Evolutionary conservation across 345 rosid species (phyloP).

Genomic region (Corchorus capsularis): DNA sequence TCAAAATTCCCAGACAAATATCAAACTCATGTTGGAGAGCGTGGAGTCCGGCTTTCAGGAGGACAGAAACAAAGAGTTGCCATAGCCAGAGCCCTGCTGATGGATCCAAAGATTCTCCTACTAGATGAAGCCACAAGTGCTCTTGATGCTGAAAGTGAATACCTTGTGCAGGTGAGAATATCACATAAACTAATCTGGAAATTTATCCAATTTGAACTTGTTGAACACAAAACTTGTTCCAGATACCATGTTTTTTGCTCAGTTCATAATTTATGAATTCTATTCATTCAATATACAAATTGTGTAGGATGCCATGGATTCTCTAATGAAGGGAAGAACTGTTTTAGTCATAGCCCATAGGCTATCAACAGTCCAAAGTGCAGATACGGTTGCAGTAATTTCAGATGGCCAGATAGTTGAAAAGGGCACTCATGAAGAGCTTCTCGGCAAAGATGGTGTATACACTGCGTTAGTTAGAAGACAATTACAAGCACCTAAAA

Average conservation of each 20-base stretch:
- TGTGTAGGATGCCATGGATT: slow-evolving; percentile 91
- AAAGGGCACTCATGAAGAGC: slow-evolving; percentile 47
- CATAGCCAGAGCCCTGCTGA: slow-evolving; percentile 84
- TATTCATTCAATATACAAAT: background rate
- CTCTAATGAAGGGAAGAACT: slow-evolving; percentile 90
- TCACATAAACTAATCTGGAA: background rate
- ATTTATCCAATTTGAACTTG: background rate
- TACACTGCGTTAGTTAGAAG: slow-evolving; percentile 40
- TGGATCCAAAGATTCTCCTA: slow-evolving; percentile 81
- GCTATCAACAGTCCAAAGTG: slow-evolving; percentile 82
- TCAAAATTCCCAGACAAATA: slow-evolving; percentile 77
- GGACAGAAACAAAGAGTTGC: slow-evolving; percentile 96
- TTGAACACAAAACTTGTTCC: background rate
- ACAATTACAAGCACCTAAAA: slow-evolving; percentile 32
- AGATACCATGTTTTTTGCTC: background rate
- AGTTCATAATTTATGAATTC: background rate
- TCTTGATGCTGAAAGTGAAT: slow-evolving; percentile 93
- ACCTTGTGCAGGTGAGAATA: slow-evolving; percentile 77
- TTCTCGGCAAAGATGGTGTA: slow-evolving; percentile 49
- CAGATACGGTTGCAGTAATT: slow-evolving; percentile 78
- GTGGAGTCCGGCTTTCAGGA: slow-evolving; percentile 88
- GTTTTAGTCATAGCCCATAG: slow-evolving; percentile 94
- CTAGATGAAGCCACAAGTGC: slow-evolving; percentile 99
- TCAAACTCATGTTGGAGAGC: slow-evolving; percentile 79
- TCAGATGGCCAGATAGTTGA: slow-evolving; percentile 80